Conservation (phyloP, 176 grass and related monocot genomes). For the Elaeis guineensis region DNA sequence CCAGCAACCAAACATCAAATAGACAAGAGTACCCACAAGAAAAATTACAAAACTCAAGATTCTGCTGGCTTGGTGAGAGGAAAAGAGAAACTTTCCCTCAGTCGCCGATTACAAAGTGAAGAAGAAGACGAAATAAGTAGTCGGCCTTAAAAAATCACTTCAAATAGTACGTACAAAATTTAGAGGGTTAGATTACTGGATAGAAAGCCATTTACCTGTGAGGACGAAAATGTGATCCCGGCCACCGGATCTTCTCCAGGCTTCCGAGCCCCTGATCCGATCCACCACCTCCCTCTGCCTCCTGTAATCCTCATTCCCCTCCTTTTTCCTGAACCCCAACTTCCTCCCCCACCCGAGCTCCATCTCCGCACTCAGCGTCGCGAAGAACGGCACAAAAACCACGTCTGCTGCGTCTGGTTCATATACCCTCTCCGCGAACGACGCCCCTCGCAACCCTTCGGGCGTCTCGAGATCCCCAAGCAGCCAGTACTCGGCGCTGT, state of each 20-base stretch:
- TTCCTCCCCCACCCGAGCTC: conserved; percentile 90
- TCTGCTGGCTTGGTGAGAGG: too few species aligned
- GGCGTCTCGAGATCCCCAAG: conserved; percentile 44
- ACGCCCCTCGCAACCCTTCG: background rate
- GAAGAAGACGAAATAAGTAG: too few species aligned
- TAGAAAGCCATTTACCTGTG: conserved; percentile 37
- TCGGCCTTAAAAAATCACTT: too few species aligned
- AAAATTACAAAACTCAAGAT: too few species aligned
- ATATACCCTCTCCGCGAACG: conserved; percentile 32
- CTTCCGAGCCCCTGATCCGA: conserved; percentile 42
- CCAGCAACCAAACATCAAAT: too few species aligned
- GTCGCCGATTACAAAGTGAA: too few species aligned
- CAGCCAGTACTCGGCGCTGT: conserved; percentile 94
- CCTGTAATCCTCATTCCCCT: conserved; percentile 51
- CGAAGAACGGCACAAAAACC: conserved; percentile 90
- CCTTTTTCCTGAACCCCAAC: conserved; percentile 52
- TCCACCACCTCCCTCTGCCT: conserved; percentile 75
- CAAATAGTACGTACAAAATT: too few species aligned
- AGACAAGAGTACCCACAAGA: too few species aligned
- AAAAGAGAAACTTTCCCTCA: too few species aligned
- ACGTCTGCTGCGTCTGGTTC: conserved; percentile 61
- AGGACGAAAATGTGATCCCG: conserved; percentile 75
- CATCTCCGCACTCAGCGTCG: conserved; percentile 80
- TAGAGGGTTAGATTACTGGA: too few species aligned
- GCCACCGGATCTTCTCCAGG: conserved; percentile 67